Conservation (phyloP, 2,329 filamentous ascomycete genomes). For the Aspergillus pseudoglaucus region DNA sequence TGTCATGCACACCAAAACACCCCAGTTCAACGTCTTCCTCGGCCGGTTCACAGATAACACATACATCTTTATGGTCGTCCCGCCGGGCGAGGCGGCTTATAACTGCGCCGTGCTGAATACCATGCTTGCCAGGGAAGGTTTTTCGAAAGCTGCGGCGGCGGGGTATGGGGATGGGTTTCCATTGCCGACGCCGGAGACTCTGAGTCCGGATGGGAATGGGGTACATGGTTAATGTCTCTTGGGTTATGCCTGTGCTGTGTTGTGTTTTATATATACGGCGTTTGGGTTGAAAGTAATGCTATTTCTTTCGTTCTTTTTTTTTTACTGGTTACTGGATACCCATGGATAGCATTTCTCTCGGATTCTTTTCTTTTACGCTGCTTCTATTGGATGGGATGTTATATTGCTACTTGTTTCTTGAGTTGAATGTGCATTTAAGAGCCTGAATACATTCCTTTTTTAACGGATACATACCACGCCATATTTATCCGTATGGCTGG, state of each 20-base stretch:
- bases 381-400: no score
- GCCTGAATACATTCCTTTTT: no score
- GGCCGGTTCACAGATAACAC: conserved; percentile 96
- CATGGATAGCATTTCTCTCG: no score
- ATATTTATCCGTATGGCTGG: no score
- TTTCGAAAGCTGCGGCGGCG: conserved; percentile 55
- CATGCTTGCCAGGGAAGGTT: conserved; percentile 75
- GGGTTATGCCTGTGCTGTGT: neutral
- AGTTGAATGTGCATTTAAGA: no score
- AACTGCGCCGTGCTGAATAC: conserved; percentile 89
- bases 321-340: no score
- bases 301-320: no score
- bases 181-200: conserved; percentile 27
- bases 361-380: no score
- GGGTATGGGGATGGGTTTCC: conserved; percentile 38
- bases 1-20: conserved; percentile 45
- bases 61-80: conserved; percentile 86
- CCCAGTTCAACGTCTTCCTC: conserved; percentile 85
- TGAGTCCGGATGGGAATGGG: conserved; percentile 15
- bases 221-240: conserved; percentile 5
- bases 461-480: no score
- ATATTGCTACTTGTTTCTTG: no score
- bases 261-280: no score
- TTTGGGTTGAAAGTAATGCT: no score
- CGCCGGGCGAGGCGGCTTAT: conserved; percentile 84